phyloP scores from a whole-genome alignment of 306 rosid genomes.

The Cajanus cajan region DNA sequence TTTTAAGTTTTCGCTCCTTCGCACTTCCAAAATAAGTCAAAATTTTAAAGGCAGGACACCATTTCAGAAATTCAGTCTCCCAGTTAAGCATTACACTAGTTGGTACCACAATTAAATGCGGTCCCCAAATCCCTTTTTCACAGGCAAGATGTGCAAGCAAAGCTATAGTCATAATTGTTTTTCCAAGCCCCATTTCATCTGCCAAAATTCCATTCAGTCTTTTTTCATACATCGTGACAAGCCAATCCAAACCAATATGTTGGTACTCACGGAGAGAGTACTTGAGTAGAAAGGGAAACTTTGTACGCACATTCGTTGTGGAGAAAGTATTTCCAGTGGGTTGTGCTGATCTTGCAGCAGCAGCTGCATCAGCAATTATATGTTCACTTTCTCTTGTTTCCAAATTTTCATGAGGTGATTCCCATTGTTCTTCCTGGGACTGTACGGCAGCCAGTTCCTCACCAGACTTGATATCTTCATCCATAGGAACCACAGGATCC shows the following conservation, averaged over 20 bases:
- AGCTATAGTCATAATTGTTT: conserved; percentile 96
- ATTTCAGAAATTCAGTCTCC: conserved; percentile 98
- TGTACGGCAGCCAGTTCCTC: conserved; percentile 38
- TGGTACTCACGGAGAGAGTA: conserved; percentile 95
- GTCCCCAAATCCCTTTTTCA: conserved; percentile 99
- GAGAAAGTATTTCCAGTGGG: conserved; percentile 99
- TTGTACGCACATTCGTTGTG: conserved; percentile 95
- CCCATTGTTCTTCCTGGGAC: conserved; percentile 55
- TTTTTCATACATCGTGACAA: conserved; percentile 96
- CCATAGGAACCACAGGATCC: conserved; percentile 42
- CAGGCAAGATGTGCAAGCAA: conserved; percentile 97
- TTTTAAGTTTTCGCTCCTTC: conserved; percentile 84
- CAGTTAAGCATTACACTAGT: conserved; percentile 99
- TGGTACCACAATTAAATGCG: conserved; percentile 98
- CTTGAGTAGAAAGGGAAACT: conserved; percentile 90
- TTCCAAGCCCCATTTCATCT: conserved; percentile 97
- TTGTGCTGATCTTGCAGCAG: conserved; percentile 99
- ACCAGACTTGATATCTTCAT: conserved; percentile 53
- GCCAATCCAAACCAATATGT: conserved; percentile 99
- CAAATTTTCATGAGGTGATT: conserved; percentile 34
- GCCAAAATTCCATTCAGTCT: conserved; percentile 96
- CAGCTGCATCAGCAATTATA: conserved; percentile 94
- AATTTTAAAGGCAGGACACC: conserved; percentile 99
- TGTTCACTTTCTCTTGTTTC: conserved; percentile 74
- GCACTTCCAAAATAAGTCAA: conserved; percentile 96